Base-by-base conservation (phyloP, 306 rosid species). In the Medicago ruthenica region DNA sequence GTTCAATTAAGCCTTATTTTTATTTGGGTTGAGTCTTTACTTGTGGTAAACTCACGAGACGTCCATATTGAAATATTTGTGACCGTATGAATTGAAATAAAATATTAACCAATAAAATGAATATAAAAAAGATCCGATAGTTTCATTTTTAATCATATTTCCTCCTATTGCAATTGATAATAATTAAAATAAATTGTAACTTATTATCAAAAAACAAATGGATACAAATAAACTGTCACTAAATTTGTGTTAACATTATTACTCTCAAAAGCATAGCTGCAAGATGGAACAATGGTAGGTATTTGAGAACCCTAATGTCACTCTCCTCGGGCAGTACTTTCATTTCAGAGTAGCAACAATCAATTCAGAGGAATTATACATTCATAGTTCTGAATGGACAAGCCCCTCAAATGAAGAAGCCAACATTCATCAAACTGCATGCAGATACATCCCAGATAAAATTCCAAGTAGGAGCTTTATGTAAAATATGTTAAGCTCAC, bases 361-460 rank as follows among this genome's bases (percentile, higher is more conserved):
- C 61, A 73, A 66, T 42, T 58, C 48, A 59, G 16, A 40, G 41
- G 22, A 47, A 39, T 78, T 42, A n/a, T n/a, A 40, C 22, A 57
- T 17, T 55, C 70, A 45, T 39, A 82, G 63, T 47, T 77, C 79
- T 45, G 79, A 42, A 53, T 17, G 37, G 59, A 27, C 22, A 71
- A 62, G 62, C 70, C 66, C 20, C 58, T 20, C 20, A 18, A 53
- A 40, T 41, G 15, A 76, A 63, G 51, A 81, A 7, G 57, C 61
- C 54, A 67, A n/a, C 60, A 20, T 9, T n/a, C 42, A 71, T 59
- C 59, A 77, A 65, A 57, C 18, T 37, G 39, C 71, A 55, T 24
- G 44, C 14, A 61, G 50, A 54, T 63, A 44, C 51, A 70, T 53
- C 66, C 6, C 37, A 65, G 27, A 58, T 10, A 74, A 47, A 59